Evolutionary conservation across 2,329 filamentous ascomycete species (phyloP).

Genomic region (Arthrinium puccinioides): DNA sequence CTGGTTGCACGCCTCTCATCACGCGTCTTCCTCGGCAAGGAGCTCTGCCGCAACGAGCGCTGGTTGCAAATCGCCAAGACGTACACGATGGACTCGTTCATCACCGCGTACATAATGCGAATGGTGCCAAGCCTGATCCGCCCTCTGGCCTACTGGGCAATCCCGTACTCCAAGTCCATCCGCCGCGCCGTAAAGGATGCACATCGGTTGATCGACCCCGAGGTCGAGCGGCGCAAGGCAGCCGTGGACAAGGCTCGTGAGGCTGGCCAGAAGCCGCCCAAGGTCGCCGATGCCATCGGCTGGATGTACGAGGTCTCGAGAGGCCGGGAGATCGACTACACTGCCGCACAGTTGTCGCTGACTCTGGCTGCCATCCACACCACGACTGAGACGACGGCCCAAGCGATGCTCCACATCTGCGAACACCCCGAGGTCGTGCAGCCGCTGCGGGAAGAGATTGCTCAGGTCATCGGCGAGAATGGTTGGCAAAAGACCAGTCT

Average conservation of each 20-base stretch:
- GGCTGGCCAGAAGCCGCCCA: conserved; percentile 20
- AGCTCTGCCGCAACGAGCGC: conserved; percentile 34
- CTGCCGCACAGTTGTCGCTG: conserved; percentile 26
- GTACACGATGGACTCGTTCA: conserved; percentile 33
- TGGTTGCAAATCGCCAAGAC: conserved; percentile 38
- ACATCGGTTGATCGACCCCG: conserved; percentile 24
- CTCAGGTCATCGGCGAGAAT: conserved; percentile 20
- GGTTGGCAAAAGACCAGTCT: conserved; percentile 26
- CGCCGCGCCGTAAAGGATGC: conserved; percentile 29
- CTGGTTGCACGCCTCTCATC: conserved; percentile 42
- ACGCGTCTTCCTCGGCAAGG: conserved; percentile 37
- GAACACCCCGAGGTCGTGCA: conserved; percentile 34
- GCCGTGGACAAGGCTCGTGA: conserved; percentile 16
- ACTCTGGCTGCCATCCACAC: conserved; percentile 34
- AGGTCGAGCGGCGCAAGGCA: conserved; percentile 20
- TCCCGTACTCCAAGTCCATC: conserved; percentile 31
- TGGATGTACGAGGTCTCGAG: conserved; percentile 33
- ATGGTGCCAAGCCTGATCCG: conserved; percentile 31
- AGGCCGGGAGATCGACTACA: conserved; percentile 22
- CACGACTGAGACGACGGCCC: conserved; percentile 27
- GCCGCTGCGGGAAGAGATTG: conserved; percentile 36
- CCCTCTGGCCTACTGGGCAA: conserved; percentile 34
- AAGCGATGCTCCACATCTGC: conserved; percentile 35
- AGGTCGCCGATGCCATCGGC: conserved; percentile 30
- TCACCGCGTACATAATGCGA: conserved; percentile 27